Base-by-base conservation (phyloP, 495 filamentous ascomycete genomes). In the Tuber aestivum region DNA sequence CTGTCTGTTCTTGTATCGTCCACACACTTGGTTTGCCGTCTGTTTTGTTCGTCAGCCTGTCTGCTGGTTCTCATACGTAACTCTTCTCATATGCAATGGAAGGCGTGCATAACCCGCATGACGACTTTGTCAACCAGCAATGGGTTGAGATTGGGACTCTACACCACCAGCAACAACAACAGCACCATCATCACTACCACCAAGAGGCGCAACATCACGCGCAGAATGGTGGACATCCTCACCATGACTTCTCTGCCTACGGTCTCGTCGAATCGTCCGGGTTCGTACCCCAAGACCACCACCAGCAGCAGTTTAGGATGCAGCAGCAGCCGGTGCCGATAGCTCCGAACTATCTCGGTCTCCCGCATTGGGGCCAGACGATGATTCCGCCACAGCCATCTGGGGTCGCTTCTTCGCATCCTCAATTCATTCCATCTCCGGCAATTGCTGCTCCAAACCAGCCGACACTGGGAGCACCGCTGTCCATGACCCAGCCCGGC, bases 141-240 rank as follows among this genome's bases (percentile, higher is more conserved):
- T 89, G 87, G 87, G 83, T 87, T 74, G 87, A 88, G 72, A 83
- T 88, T 77, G 85, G 85, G 48, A 79, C 88, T 76, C 82, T 85
- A 74, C 81, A 83, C 61, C 80, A 82, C 40, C 78, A 77, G 35
- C 80, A 80, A 40, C 77, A 79, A 32, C 77, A 79, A 71, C 76
- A 73, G 42, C 80, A 80, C 38, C 75, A 82, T 38, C 77, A 82
- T 56, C 81, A 76, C 73, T 74, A 70, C 45, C 86, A 86, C 37
- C 82, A 83, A 42, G 84, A 87, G 37, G 56, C 78, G 77, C 86
- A 37, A 86, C 89, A 71, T 84, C 90, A 68, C 79, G 89, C 65
- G 87, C 90, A 76, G 87, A 89, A 41, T 86, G 56, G 56, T 32
- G 56, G 56, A 27, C 88, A 48, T 85, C 87, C 41, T 83, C 86